Evolutionary conservation across 495 filamentous ascomycete species (phyloP), one percentile per base, ranked within the genome.

Genomic region (Terfezia claveryi): DNA sequence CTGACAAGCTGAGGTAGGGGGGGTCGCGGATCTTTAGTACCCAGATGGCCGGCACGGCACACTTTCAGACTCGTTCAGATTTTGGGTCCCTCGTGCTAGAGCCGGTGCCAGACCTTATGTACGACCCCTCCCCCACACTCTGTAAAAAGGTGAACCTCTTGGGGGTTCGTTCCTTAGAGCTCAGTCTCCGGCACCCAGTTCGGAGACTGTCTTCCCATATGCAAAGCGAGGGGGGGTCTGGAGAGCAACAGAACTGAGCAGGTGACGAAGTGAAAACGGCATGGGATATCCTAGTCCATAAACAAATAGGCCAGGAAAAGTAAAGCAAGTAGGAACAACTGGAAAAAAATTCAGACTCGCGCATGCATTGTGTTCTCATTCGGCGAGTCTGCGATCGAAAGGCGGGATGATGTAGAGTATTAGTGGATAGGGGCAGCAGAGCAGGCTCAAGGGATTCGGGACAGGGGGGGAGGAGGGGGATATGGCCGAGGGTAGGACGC

Each of bases 311-410:
- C 17, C 41, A 46, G 12, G 41, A 46, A 46, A 46, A 46, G 17
- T 14, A 46, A 46, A 46, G 41, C 61, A 62, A 62, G 62, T 59
- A 62, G 51, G 60, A 56, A 62, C 62, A 58, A 62, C 56, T 61
- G 58, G 32, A 52, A 59, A 62, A 61, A 51, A 58, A 62, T 56
- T 62, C 62, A 62, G 59, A 50, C 58, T 55, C 50, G 49, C 59
- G 53, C 23, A 51, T 62, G 56, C 59, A 62, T 62, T 14, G 14
- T 46, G 41, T 8, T 14, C 59, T 59, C 62, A 46, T 52, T 59
- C 60, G 60, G 60, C 60, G 60, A 62, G 62, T 62, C 60, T 62
- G 55, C 58, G 59, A 62, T 62, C 59, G 56, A 62, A 20, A 20
- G 20, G 20, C 20, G 60, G 60, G 60, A 62, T 62, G 60, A 62